Percentiles rank a stretch among this genome's conserved stretches.
phyloP scores from a whole-genome alignment of 225 moss, liverwort and hornwort species.

The Pleurozium schreberi region DNA sequence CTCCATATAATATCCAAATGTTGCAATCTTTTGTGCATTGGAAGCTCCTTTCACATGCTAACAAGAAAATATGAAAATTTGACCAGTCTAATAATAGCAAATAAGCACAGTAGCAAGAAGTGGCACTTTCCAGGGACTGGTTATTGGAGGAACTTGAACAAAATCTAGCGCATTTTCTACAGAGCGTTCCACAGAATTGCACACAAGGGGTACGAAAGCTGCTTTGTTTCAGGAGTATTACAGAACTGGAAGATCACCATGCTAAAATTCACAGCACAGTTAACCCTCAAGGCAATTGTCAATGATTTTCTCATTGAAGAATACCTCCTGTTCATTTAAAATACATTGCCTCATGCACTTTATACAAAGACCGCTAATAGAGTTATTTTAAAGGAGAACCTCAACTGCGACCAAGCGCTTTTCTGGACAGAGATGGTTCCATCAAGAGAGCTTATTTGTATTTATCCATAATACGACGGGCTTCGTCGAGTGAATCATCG shows the following conservation, averaged over 20 bases:
- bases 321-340: neutral
- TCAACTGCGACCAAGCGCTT: neutral
- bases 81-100: neutral
- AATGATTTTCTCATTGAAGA: neutral
- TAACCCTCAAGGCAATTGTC: neutral
- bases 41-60: neutral
- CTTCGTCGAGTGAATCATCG: constrained; percentile 70
- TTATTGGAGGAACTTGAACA: neutral
- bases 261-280: neutral
- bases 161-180: neutral
- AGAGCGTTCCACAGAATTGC: neutral
- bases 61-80: neutral
- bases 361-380: neutral
- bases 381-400: neutral
- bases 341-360: constrained; percentile 8
- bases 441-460: constrained; percentile 33
- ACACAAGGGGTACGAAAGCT: neutral
- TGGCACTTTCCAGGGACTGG: fast-evolving
- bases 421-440: neutral
- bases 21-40: fast-evolving
- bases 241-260: neutral
- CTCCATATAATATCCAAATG: neutral
- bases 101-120: no score
- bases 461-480: constrained; percentile 89
- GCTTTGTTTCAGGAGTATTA: neutral